Conservation (phyloP, 306 rosid genomes). For the Argentina anserina region DNA sequence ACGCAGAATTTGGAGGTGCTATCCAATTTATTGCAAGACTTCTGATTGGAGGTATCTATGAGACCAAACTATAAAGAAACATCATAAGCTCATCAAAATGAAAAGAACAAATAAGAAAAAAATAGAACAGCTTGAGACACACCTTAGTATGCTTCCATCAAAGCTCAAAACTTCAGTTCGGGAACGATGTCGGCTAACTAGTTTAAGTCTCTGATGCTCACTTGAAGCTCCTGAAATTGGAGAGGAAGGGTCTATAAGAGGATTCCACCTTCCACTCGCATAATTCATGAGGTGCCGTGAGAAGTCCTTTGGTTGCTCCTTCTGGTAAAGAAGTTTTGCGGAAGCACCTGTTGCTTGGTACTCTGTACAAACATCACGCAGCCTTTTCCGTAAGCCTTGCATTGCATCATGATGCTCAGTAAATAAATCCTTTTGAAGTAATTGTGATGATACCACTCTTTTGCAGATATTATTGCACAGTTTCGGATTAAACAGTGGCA, state of each 20-base stretch:
- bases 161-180: slow-evolving; percentile 86
- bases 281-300: slow-evolving; percentile 55
- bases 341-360: slow-evolving; percentile 82
- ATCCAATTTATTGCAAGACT: not conserved
- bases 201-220: slow-evolving; percentile 65
- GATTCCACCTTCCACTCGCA: slow-evolving; percentile 91
- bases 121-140: slow-evolving; percentile 29
- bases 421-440: slow-evolving; percentile 74
- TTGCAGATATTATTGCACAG: slow-evolving; percentile 68
- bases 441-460: slow-evolving; percentile 72
- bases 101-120: slow-evolving; percentile 8
- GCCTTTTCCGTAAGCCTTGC: slow-evolving; percentile 75
- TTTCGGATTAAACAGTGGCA: slow-evolving; percentile 84
- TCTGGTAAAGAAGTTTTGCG: slow-evolving; percentile 84
- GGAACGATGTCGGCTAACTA: slow-evolving; percentile 61
- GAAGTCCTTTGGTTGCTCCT: slow-evolving; percentile 66
- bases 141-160: slow-evolving; percentile 89
- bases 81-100: not conserved
- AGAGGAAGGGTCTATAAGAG: slow-evolving; percentile 75
- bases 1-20: not conserved
- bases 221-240: slow-evolving; percentile 70
- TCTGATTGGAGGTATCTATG: not conserved
- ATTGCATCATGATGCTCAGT: slow-evolving; percentile 74
- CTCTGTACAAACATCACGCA: slow-evolving; percentile 73
- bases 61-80: not conserved